Evolutionary conservation across 108 stramenopile genomes (phyloP).

Genomic region (Pseudonitzschia pungens): DNA sequence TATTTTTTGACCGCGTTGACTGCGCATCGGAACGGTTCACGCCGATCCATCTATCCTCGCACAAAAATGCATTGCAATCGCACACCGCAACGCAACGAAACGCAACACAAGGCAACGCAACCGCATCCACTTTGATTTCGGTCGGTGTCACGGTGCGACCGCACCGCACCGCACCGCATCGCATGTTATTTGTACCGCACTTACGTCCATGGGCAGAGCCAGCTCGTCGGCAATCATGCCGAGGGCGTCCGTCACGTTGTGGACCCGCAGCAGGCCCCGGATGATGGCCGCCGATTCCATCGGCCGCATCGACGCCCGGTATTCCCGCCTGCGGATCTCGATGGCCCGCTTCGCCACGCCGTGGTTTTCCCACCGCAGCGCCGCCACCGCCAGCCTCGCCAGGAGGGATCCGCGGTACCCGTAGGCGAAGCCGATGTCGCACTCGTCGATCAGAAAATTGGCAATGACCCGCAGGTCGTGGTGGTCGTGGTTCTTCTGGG

Average conservation of each 20-base stretch:
- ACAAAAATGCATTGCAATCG: too few species aligned
- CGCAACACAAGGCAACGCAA: too few species aligned
- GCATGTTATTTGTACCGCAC: too few species aligned
- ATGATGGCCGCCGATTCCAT: slow-evolving; percentile 80
- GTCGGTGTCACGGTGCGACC: too few species aligned
- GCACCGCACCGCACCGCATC: too few species aligned
- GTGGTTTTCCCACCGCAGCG: slow-evolving; percentile 68
- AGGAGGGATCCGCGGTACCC: slow-evolving; percentile 79
- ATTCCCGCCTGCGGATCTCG: slow-evolving; percentile 49
- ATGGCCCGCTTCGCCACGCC: slow-evolving; percentile 64
- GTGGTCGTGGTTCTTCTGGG: slow-evolving; percentile 76
- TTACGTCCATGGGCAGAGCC: slow-evolving; percentile 56
- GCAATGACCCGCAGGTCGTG: slow-evolving; percentile 67
- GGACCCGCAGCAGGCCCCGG: slow-evolving; percentile 62
- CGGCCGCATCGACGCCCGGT: slow-evolving; percentile 64
- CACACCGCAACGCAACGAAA: too few species aligned
- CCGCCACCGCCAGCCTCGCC: slow-evolving; percentile 78
- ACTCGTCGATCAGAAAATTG: slow-evolving; percentile 70
- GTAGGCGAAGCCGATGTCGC: slow-evolving; percentile 58
- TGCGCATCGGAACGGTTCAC: too few species aligned
- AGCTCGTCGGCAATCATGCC: slow-evolving; percentile 74
- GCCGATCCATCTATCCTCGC: too few species aligned
- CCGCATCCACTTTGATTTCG: too few species aligned
- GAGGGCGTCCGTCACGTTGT: slow-evolving; percentile 71
- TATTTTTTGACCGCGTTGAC: too few species aligned